These are phyloP conservation scores for Elongisporangium prolatum DNA, from an alignment of 352 stramenopile genomes.

Conservation along the genomic window DNA sequence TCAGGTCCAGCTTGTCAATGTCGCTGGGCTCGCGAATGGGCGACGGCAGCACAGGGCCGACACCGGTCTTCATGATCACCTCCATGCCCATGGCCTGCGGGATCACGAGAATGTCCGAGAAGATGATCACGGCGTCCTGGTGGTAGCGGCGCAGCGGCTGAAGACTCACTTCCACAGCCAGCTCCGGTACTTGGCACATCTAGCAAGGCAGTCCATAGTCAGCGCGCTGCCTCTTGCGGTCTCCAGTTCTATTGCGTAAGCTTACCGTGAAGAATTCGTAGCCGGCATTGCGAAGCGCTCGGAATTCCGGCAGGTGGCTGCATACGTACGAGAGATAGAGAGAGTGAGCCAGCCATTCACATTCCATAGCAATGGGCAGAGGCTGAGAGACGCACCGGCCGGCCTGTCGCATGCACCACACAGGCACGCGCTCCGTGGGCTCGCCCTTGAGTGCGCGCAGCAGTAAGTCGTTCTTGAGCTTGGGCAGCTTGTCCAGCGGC, in stretches of 20 bases:
- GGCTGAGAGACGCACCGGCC: conserved; percentile 72
- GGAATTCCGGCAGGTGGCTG: conserved; percentile 87
- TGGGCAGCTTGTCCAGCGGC: conserved; percentile 61
- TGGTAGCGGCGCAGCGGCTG: conserved; percentile 93
- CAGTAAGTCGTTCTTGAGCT: conserved; percentile 89
- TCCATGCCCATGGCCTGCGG: conserved; percentile 96
- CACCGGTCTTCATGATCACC: conserved; percentile 94
- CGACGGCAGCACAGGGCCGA: conserved; percentile 83
- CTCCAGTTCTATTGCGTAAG: not conserved
- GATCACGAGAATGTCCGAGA: conserved; percentile 99
- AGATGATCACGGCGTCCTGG: conserved; percentile 98
- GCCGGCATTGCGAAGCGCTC: conserved; percentile 70
- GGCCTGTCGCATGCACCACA: conserved; percentile 98
- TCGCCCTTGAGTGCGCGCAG: conserved; percentile 84
- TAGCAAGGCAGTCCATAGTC: conserved; percentile 13
- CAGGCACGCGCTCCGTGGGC: conserved; percentile 86
- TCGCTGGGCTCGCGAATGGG: conserved; percentile 84
- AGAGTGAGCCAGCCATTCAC: not conserved
- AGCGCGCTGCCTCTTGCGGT: not conserved
- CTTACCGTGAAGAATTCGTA: conserved; percentile 88
- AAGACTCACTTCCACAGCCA: conserved; percentile 95
- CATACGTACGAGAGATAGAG: not conserved
- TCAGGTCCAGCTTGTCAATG: conserved; percentile 88
- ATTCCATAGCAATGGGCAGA: conserved; percentile 2
- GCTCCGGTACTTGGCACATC: conserved; percentile 82